Evolutionary conservation across 2,329 filamentous ascomycete species (phyloP), one percentile per base, ranked within the genome.

Genomic region (Ciborinia camelliae): DNA sequence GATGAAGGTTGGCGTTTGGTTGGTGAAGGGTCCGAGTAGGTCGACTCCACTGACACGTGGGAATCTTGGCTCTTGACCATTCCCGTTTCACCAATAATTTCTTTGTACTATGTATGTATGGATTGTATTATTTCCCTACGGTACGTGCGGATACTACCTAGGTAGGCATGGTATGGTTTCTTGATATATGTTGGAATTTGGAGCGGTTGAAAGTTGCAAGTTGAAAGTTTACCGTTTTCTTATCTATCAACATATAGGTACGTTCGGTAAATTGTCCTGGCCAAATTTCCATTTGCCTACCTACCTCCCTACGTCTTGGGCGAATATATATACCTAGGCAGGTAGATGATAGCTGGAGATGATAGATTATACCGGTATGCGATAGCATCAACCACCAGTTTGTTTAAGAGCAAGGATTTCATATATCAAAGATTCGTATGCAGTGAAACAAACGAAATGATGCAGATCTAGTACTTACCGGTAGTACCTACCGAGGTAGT

Each of bases 361-460:
- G n/a, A n/a, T n/a, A n/a, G n/a, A n/a, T n/a, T 15, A 7, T n/a
- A 43, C 26, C 30, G 12, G 18, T 15, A 23, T 30, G 20, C 39
- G 28, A 57, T 45, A 57, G 54, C 39, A 35, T 32, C 37, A 45
- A 45, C 54, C 39, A 23, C n/a, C 41, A 12, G 41, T 58, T 45
- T 32, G 30, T 47, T n/a, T 35, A 45, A 35, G 6, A 18, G 26
- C 37, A 43, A 43, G 48, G 48, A 51, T 62, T 41, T 10, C 26
- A 26, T 58, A 32, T 35, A 35, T 58, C 54, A 9, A 32, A 45
- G 41, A 35, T 32, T 62, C 30, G 47, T 54, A 20, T 28, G 26
- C 30, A 39, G 41, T 63, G 51, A 48, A 39, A 63, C 51, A 57
- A 54, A 57, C 32, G 60, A 63, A 63, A 47, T 54, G 60, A 57